Base-by-base conservation (phyloP, 139 green algal genomes). In the Coccomyxa sp. region DNA sequence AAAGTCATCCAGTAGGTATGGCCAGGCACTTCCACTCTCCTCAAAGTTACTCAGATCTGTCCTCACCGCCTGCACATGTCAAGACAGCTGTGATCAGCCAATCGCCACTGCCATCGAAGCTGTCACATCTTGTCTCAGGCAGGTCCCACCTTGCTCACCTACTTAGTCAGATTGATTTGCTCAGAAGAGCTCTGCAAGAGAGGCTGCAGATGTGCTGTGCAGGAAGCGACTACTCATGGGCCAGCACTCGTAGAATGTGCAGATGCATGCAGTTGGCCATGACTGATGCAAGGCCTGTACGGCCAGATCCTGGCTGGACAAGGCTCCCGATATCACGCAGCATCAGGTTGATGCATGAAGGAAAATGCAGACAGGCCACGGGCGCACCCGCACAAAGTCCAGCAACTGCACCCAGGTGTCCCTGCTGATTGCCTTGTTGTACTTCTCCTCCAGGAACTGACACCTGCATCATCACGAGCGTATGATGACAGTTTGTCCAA, bases 391-490 rank as follows among this genome's bases (percentile, higher is more conserved):
- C 8, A 85, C 81, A 82, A 97, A 97, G 75, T 97, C 93, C 4
- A 93, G 81, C 34, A 97, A 85, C 82, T 95, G 90, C 38, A 79
- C 76, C 93, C 93, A 97, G 8, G 93, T 97, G 88, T 97, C 93
- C 71, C 85, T 90, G 75, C 85, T 92, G 80, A 97, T 91, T 29
- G 93, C 89, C 7, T 86, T 83, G 73, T 92, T 92, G 86, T 94
- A 86, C 77, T 97, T 89, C 40, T 90, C 84, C 74, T 86, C 77
- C 79, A 98, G 78, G 44, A 71, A 71, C n/a, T 34, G 24, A 36
- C 64, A n/a, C n/a, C n/a, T n/a, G n/a, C n/a, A n/a, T n/a, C n/a
- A n/a, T n/a, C n/a, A n/a, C n/a, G n/a, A n/a, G n/a, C n/a, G n/a
- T n/a, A n/a, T n/a, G n/a, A n/a, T n/a, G n/a, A n/a, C n/a, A n/a